Conservation (phyloP, 768 basidiomycete species). For the Psilocybe sp. region DNA sequence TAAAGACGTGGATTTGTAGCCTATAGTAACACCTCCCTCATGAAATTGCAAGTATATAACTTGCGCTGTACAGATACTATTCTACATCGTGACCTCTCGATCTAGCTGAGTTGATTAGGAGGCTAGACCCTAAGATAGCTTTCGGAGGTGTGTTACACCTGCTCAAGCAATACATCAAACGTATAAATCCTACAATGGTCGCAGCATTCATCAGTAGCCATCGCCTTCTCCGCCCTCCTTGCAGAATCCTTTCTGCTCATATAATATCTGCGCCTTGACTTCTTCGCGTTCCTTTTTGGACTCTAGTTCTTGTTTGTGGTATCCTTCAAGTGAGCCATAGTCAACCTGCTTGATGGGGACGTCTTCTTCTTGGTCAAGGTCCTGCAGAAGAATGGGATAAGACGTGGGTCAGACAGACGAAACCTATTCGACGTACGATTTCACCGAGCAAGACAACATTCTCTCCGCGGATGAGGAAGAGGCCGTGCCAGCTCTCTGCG, state of each 20-base stretch:
- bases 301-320: conserved; percentile 73
- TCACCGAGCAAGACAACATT: conserved; percentile 97
- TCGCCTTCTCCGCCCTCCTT: conserved; percentile 97
- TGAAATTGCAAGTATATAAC: conserved; percentile 13
- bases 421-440: conserved; percentile 61
- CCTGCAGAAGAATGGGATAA: conserved; percentile 44
- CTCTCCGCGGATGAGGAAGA: conserved; percentile 95
- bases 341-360: conserved; percentile 76
- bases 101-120: no score
- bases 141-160: background rate
- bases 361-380: conserved; percentile 90
- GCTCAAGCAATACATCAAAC: background rate
- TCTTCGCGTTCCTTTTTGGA: conserved; percentile 80
- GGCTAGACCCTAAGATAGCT: background rate
- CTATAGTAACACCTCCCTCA: conserved; percentile 8
- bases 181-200: conserved; percentile 5
- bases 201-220: conserved; percentile 60
- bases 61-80: conserved; percentile 10
- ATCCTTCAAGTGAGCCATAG: conserved; percentile 62
- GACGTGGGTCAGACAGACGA: conserved; percentile 3
- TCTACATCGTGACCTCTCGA: conserved; percentile 3
- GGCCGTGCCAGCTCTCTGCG: conserved; percentile 84
- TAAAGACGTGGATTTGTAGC: conserved; percentile 13
- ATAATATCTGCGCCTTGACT: conserved; percentile 76
- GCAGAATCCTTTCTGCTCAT: conserved; percentile 84